Percentiles rank a stretch among this genome's conserved stretches.
Evolutionary conservation across 2,329 filamentous ascomycete genomes (phyloP).

Genomic region (Pestalotiopsis sp.): DNA sequence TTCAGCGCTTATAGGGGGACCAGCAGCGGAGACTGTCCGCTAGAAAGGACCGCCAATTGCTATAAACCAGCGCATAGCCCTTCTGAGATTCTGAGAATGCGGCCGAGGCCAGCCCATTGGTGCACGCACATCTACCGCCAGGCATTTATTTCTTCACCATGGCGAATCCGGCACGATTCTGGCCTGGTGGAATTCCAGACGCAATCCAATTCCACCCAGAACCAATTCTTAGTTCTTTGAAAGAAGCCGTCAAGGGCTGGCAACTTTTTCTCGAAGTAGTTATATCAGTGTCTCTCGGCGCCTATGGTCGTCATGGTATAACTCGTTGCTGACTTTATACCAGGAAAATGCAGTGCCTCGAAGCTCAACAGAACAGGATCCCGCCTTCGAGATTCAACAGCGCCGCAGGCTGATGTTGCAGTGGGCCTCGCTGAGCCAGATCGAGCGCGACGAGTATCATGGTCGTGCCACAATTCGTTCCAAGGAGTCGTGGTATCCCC

Average conservation of each 20-base stretch:
- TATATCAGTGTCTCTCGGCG: not conserved
- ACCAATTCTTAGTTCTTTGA: not conserved
- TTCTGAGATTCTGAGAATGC: not conserved
- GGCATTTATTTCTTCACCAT: not conserved
- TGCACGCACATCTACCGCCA: not conserved
- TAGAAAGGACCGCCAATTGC: not conserved
- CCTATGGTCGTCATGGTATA: not conserved
- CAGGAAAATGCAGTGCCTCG: not conserved
- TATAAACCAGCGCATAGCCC: not conserved
- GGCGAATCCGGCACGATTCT: not conserved
- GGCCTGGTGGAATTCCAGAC: not conserved
- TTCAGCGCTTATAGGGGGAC: not conserved
- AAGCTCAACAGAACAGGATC: not conserved
- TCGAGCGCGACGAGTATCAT: constrained; percentile 1
- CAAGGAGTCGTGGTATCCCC: not conserved
- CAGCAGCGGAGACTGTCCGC: not conserved
- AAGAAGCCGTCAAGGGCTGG: not conserved
- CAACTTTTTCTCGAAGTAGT: constrained; percentile 4
- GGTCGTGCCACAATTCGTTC: not conserved
- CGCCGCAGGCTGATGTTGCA: not conserved
- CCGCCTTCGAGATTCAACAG: not conserved
- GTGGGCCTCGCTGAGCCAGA: not conserved
- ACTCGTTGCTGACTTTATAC: not conserved
- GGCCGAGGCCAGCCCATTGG: not conserved
- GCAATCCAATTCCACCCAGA: not conserved